Conservation (phyloP, 768 basidiomycete genomes). For the Leccinellum albellum region DNA sequence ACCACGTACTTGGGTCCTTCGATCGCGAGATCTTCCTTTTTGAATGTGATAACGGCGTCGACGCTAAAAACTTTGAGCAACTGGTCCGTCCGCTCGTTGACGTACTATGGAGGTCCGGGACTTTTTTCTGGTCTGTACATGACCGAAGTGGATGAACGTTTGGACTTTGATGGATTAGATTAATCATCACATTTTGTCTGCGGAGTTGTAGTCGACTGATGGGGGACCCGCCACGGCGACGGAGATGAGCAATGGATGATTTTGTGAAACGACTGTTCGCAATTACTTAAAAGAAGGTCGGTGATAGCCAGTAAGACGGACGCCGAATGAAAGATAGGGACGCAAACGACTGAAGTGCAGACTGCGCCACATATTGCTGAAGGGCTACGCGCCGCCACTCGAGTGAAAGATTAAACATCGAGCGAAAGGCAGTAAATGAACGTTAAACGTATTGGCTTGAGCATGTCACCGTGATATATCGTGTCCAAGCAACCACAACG, state of each 20-base stretch:
- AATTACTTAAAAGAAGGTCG: slow-evolving; percentile 15
- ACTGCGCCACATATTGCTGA: slow-evolving; percentile 17
- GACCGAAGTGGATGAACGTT: background rate
- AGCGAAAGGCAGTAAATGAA: slow-evolving; percentile 5
- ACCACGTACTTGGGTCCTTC: background rate
- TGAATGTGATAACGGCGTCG: slow-evolving; percentile 8
- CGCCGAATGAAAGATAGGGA: slow-evolving; percentile 3
- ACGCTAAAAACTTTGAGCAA: slow-evolving; percentile 6
- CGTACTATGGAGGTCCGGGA: slow-evolving; percentile 1
- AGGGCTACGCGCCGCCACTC: slow-evolving; percentile 1
- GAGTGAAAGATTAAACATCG: slow-evolving; percentile 9
- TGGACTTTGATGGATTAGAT: background rate
- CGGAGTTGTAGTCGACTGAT: background rate
- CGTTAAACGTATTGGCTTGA: background rate
- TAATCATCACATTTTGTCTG: background rate
- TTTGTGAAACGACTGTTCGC: slow-evolving; percentile 2
- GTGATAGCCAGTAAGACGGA: slow-evolving; percentile 3
- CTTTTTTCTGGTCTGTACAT: background rate
- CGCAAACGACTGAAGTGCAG: background rate
- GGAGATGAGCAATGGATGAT: slow-evolving; percentile 23
- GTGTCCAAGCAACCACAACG: slow-evolving; percentile 2
- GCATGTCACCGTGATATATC: slow-evolving; percentile 3
- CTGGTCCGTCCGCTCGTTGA: background rate
- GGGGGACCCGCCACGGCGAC: slow-evolving; percentile 3
- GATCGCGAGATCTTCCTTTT: slow-evolving; percentile 3